Percentiles rank a stretch among this genome's conserved stretches.
Conservation (phyloP, 2,329 filamentous ascomycete species). For the Scytalidium lignicola region DNA sequence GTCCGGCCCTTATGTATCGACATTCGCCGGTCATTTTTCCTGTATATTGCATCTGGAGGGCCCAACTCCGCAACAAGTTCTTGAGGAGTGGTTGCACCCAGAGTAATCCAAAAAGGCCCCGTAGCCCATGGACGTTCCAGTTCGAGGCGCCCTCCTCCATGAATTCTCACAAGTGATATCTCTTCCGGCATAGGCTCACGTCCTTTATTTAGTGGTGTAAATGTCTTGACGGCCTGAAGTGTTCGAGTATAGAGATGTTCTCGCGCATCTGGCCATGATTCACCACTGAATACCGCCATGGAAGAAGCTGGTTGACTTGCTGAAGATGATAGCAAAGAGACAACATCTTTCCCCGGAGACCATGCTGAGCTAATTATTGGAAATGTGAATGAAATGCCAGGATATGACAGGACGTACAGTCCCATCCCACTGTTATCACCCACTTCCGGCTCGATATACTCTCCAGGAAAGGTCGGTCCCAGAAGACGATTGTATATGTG, state of each 20-base stretch:
- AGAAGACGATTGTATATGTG: slow-evolving; percentile 93
- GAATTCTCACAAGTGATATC: slow-evolving; percentile 71
- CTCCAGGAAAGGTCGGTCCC: slow-evolving; percentile 88
- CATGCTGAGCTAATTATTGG: slow-evolving; percentile 69
- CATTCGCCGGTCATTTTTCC: slow-evolving; percentile 83
- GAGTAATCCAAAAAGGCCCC: slow-evolving; percentile 61
- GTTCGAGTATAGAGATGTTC: slow-evolving; percentile 69
- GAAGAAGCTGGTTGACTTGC: slow-evolving; percentile 71
- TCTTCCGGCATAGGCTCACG: slow-evolving; percentile 84
- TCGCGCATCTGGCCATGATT: slow-evolving; percentile 84
- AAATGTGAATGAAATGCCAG: slow-evolving; percentile 90
- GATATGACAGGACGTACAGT: slow-evolving; percentile 88
- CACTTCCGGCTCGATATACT: slow-evolving; percentile 67
- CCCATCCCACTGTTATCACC: slow-evolving; percentile 53
- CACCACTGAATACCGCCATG: slow-evolving; percentile 86
- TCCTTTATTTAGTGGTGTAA: slow-evolving; percentile 62
- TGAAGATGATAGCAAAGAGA: slow-evolving; percentile 75
- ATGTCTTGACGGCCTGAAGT: slow-evolving; percentile 68
- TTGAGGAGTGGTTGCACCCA: slow-evolving; percentile 87
- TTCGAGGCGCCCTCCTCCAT: slow-evolving; percentile 74
- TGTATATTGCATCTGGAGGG: slow-evolving; percentile 88
- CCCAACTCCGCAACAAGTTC: slow-evolving; percentile 87
- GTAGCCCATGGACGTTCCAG: slow-evolving; percentile 67
- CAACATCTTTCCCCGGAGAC: slow-evolving; percentile 73
- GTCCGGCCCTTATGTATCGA: slow-evolving; percentile 71